Evolutionary conservation across 495 filamentous ascomycete genomes (phyloP).

Genomic region (Aspergillus heteromorphus): DNA sequence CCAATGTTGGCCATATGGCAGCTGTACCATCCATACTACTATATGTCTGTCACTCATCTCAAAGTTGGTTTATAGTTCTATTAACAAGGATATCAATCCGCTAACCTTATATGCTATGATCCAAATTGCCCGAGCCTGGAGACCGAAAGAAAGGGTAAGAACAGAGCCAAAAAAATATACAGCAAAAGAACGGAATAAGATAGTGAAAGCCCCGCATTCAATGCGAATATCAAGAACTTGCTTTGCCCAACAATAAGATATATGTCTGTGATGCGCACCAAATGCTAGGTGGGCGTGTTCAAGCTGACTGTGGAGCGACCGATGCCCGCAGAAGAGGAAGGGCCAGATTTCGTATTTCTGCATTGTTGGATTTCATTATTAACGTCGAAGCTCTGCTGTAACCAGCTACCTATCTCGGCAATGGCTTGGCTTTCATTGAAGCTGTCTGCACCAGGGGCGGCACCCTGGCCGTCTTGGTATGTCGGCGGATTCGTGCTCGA

Average conservation of each 20-base stretch:
- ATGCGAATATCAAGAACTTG: too few species aligned
- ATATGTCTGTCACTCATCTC: background rate
- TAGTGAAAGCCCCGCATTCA: background rate
- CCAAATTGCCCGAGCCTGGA: background rate
- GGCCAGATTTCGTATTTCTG: constrained; percentile 5
- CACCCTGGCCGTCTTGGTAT: constrained; percentile 35
- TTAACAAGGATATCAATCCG: constrained; percentile 5
- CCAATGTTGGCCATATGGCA: background rate
- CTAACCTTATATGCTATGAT: background rate
- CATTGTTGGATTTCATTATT: constrained; percentile 23
- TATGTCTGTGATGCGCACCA: background rate
- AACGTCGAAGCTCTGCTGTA: constrained; percentile 40
- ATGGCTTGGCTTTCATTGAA: constrained; percentile 42
- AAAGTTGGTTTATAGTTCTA: background rate
- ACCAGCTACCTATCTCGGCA: constrained; percentile 41
- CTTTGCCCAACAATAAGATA: too few species aligned
- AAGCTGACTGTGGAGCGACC: constrained; percentile 2
- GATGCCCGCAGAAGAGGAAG: constrained; percentile 6
- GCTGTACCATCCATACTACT: too few species aligned
- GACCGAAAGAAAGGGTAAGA: too few species aligned
- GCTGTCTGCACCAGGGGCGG: constrained; percentile 20
- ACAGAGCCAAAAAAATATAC: background rate
- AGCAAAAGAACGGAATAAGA: background rate
- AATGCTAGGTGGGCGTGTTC: background rate
- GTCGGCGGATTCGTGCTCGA: constrained; percentile 31